Percentiles rank a stretch among this genome's conserved stretches.
Evolutionary conservation across 345 rosid genomes (phyloP).

Genomic region (Psidium guajava): DNA sequence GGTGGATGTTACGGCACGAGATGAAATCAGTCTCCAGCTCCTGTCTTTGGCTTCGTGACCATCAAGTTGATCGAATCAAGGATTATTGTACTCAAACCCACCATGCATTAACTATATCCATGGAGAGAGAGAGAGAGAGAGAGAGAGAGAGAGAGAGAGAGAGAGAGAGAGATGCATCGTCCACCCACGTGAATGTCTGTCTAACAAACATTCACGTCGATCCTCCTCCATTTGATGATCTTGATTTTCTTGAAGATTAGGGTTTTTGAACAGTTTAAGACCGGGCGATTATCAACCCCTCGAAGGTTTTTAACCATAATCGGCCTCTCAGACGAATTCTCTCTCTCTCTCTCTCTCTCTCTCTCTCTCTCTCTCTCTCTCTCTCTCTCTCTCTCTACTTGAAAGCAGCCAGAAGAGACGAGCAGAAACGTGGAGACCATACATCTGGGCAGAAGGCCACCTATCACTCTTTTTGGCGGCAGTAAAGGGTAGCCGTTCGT

Average conservation of each 20-base stretch:
- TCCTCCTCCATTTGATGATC: not conserved
- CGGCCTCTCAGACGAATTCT: not conserved
- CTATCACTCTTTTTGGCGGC: not conserved
- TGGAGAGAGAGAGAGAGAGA: not conserved
- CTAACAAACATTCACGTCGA: conserved; percentile 30
- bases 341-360: too few species aligned
- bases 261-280: conserved; percentile 4
- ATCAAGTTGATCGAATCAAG: conserved; percentile 4
- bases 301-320: not conserved
- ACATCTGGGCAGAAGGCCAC: not conserved
- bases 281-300: not conserved
- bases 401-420: not conserved
- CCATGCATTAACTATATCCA: not conserved
- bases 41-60: not conserved
- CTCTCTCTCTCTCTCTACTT: not conserved
- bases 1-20: not conserved
- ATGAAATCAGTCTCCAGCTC: not conserved
- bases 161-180: not conserved
- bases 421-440: not conserved
- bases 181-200: conserved; percentile 23
- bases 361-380: not conserved
- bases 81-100: conserved; percentile 1
- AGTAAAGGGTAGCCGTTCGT: not conserved
- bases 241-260: not conserved
- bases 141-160: not conserved